These are phyloP conservation scores for Ganoderma sinense DNA, from an alignment of 1,284 basidiomycete genomes.

Conservation along the genomic window DNA sequence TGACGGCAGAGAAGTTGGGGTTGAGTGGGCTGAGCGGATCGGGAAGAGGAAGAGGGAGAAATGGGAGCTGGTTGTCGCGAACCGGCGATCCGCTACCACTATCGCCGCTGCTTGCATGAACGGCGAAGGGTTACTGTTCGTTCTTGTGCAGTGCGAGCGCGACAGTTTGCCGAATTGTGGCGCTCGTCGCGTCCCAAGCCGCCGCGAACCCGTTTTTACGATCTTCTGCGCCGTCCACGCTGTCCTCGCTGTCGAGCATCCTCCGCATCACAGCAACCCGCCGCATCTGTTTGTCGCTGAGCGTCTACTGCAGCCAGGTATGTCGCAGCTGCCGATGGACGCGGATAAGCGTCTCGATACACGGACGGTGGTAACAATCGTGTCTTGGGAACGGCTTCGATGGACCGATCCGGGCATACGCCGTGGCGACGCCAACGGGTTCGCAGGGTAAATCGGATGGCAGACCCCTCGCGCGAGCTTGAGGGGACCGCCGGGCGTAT, in stretches of 20 bases:
- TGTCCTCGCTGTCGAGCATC: neutral
- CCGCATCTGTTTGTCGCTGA: constrained; percentile 7
- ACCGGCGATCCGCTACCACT: no score
- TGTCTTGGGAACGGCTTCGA: constrained; percentile 10
- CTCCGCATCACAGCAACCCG: constrained; percentile 3
- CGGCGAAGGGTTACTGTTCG: neutral
- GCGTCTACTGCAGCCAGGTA: neutral
- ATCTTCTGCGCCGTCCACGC: neutral
- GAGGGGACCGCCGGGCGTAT: neutral
- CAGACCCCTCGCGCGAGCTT: neutral
- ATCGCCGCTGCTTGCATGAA: neutral
- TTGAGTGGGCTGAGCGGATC: neutral
- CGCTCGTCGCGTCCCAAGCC: neutral
- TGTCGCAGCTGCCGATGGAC: constrained; percentile 7
- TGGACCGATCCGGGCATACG: neutral
- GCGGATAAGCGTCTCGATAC: constrained; percentile 14
- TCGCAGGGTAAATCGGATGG: constrained; percentile 14
- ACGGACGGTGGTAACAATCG: constrained; percentile 13
- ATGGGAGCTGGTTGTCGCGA: neutral
- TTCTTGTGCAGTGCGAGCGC: constrained; percentile 1
- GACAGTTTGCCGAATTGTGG: constrained; percentile 4
- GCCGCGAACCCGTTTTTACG: neutral
- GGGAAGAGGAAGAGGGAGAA: neutral
- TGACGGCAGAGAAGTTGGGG: neutral
- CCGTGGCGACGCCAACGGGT: neutral